Conservation (phyloP, 768 basidiomycete genomes). For the Artomyces pyxidatus region DNA sequence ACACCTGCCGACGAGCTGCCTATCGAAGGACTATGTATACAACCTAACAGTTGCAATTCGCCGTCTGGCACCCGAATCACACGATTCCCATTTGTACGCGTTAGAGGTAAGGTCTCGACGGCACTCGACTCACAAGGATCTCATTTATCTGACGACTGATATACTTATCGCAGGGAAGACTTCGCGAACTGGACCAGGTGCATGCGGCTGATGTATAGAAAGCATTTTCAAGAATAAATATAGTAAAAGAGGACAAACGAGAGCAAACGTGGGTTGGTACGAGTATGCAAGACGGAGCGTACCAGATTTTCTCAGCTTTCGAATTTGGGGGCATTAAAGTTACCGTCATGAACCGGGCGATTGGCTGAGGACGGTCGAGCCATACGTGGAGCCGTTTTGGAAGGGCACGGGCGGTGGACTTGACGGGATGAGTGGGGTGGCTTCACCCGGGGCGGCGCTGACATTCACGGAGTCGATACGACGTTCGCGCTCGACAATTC, state of each 20-base stretch:
- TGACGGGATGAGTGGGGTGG: slow-evolving; percentile 5
- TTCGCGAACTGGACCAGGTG: slow-evolving; percentile 9
- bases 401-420: background rate
- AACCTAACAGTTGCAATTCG: slow-evolving; percentile 65
- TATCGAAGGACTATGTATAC: slow-evolving; percentile 78
- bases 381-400: background rate
- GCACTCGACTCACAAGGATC: background rate
- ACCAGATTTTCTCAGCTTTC: no score
- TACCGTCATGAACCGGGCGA: slow-evolving; percentile 3
- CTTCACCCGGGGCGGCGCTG: slow-evolving; percentile 5
- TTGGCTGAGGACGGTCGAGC: background rate
- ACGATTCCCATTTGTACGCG: slow-evolving; percentile 69
- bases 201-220: background rate
- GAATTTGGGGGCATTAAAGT: no score
- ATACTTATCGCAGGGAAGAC: slow-evolving; percentile 1
- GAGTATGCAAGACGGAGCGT: no score
- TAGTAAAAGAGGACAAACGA: no score
- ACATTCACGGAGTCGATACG: slow-evolving; percentile 2
- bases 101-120: slow-evolving; percentile 49
- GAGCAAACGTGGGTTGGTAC: no score
- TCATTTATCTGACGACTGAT: background rate
- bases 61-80: slow-evolving; percentile 63
- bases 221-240: no score
- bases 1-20: background rate
- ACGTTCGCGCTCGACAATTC: slow-evolving; percentile 50